These are phyloP conservation scores for Ophiognomonia clavigignenti-juglandacearum DNA, from an alignment of 2,329 filamentous ascomycete genomes.

Conservation along the genomic window DNA sequence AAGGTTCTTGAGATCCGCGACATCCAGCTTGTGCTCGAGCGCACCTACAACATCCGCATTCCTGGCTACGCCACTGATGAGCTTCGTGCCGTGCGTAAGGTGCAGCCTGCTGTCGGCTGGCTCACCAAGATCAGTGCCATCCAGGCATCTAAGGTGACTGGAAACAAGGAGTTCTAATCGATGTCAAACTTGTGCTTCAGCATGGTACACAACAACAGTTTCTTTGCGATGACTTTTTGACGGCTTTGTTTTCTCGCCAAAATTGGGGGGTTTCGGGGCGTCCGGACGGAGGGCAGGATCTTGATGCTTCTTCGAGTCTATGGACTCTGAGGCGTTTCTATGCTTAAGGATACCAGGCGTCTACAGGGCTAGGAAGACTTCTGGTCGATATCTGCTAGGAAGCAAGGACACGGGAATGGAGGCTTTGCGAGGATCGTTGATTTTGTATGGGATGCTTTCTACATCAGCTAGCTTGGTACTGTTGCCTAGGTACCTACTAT, in stretches of 20 bases:
- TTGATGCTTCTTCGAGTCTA: too few species aligned
- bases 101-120: constrained; percentile 83
- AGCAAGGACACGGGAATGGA: background rate
- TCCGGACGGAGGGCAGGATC: too few species aligned
- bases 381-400: too few species aligned
- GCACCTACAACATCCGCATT: constrained; percentile 85
- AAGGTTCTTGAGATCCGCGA: constrained; percentile 87
- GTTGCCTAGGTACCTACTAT: background rate
- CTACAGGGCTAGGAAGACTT: too few species aligned
- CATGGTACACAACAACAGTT: background rate
- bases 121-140: constrained; percentile 96
- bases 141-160: constrained; percentile 82
- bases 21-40: constrained; percentile 76
- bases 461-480: background rate
- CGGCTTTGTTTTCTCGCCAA: background rate
- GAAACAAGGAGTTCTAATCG: constrained; percentile 48
- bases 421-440: background rate
- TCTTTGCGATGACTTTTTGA: background rate
- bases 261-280: too few species aligned
- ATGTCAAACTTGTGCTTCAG: too few species aligned
- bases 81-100: constrained; percentile 87
- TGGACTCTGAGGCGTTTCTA: background rate
- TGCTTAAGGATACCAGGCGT: background rate
- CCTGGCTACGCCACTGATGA: constrained; percentile 94
- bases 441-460: background rate